phyloP scores from a whole-genome alignment of 2,329 filamentous ascomycete genomes.

The Fusarium nelsonii region DNA sequence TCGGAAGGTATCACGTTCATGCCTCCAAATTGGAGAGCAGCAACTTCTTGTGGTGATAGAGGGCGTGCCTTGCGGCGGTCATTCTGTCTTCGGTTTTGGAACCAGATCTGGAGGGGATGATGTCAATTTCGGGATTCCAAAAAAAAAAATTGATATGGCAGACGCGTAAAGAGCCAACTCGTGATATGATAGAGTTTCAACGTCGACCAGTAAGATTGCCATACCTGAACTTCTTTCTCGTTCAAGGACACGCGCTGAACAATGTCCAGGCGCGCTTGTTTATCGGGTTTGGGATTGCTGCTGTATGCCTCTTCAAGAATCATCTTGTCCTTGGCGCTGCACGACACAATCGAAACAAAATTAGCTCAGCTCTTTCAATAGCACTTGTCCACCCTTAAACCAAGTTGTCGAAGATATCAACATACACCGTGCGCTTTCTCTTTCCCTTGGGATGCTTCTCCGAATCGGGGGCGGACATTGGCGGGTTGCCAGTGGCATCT shows the following conservation, averaged over 20 bases:
- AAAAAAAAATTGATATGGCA: constrained; percentile 9
- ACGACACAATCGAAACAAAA: constrained; percentile 37
- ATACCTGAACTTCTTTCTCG: constrained; percentile 96
- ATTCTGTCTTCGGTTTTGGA: constrained; percentile 94
- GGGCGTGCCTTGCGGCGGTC: constrained; percentile 90
- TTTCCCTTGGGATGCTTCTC: constrained; percentile 69
- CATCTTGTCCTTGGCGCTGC: constrained; percentile 87
- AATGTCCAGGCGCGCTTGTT: constrained; percentile 84
- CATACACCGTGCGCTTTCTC: constrained; percentile 73
- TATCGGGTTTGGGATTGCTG: constrained; percentile 90
- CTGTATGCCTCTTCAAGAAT: constrained; percentile 88
- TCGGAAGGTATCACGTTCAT: constrained; percentile 66
- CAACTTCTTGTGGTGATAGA: constrained; percentile 81
- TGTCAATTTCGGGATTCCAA: constrained; percentile 34
- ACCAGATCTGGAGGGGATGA: constrained; percentile 82
- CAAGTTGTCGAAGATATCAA: constrained; percentile 12
- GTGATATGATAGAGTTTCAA: not conserved
- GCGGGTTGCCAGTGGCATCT: constrained; percentile 28
- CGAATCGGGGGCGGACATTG: constrained; percentile 35
- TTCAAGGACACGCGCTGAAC: constrained; percentile 87
- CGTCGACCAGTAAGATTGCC: constrained; percentile 48
- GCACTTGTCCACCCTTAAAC: not conserved
- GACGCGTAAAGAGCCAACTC: constrained; percentile 28
- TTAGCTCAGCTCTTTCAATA: constrained; percentile 33
- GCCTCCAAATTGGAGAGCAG: constrained; percentile 67